phyloP scores from a whole-genome alignment of 768 basidiomycete species.

The Suillus fuscotomentosus region DNA sequence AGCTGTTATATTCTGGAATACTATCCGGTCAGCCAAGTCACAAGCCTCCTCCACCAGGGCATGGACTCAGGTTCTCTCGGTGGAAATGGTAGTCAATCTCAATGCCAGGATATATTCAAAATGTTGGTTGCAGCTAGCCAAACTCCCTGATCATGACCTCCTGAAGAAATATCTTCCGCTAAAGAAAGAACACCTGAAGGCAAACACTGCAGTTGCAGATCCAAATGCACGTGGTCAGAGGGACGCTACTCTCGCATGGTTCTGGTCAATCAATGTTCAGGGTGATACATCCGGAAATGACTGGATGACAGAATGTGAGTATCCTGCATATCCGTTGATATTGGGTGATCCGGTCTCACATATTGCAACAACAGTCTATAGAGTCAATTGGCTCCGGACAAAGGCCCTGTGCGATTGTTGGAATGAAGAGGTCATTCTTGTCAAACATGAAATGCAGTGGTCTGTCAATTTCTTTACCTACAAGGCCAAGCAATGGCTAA shows the following conservation, averaged over 20 bases:
- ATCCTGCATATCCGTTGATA: background rate
- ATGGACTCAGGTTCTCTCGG: background rate
- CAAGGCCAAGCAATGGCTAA: background rate
- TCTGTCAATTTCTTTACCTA: background rate
- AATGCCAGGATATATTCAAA: background rate
- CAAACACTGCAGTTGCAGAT: background rate
- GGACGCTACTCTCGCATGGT: slow-evolving; percentile 5
- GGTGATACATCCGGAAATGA: background rate
- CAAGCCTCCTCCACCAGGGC: background rate
- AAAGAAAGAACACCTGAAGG: slow-evolving; percentile 1
- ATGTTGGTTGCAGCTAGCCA: no score
- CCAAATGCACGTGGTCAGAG: slow-evolving; percentile 5
- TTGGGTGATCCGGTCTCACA: background rate
- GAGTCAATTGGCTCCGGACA: slow-evolving; percentile 9
- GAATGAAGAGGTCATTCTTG: slow-evolving; percentile 4
- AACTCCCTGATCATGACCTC: background rate
- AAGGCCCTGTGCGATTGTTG: slow-evolving; percentile 3
- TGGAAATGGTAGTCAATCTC: background rate
- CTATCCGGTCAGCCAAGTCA: slow-evolving; percentile 1
- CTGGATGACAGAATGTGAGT: slow-evolving; percentile 11
- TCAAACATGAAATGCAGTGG: background rate
- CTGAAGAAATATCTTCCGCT: background rate
- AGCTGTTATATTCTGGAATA: slow-evolving; percentile 5
- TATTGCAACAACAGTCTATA: slow-evolving; percentile 2
- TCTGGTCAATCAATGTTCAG: slow-evolving; percentile 8